Percentiles rank a stretch among this genome's conserved stretches.
These are phyloP conservation scores for Pythium brachiatum DNA, from an alignment of 352 stramenopile species.

Conservation along the genomic window DNA sequence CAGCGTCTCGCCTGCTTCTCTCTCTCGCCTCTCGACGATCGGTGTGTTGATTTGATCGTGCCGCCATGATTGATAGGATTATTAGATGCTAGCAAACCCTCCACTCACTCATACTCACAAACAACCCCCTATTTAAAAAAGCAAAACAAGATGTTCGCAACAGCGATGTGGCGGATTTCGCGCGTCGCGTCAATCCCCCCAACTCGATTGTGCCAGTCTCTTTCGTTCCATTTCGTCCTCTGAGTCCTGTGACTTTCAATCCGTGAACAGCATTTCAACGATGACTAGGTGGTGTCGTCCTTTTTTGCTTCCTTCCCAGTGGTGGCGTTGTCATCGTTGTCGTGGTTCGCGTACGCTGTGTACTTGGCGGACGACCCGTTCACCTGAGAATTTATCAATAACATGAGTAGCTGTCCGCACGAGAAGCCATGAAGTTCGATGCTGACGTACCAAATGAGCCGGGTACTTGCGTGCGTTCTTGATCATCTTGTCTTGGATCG, in stretches of 20 bases:
- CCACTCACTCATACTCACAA: conserved; percentile 10
- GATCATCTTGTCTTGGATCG: conserved; percentile 91
- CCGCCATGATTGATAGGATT: conserved; percentile 27
- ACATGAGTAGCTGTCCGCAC: too few relatives aligned
- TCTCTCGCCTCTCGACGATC: conserved; percentile 5
- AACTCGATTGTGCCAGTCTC: background rate
- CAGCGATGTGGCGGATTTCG: background rate
- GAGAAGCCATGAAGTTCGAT: too few relatives aligned
- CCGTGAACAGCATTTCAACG: background rate
- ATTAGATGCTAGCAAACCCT: conserved; percentile 24
- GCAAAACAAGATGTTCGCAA: conserved; percentile 23
- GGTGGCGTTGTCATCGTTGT: background rate
- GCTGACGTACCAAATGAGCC: conserved; percentile 24
- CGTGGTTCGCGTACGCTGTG: conserved; percentile 11
- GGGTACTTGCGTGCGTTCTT: conserved; percentile 89
- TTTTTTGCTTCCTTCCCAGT: background rate
- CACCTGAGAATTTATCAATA: too few relatives aligned
- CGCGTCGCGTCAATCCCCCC: conserved; percentile 12
- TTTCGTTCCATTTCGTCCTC: too few relatives aligned
- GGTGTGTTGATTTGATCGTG: conserved; percentile 22
- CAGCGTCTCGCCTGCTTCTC: background rate
- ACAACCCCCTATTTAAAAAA: conserved; percentile 27
- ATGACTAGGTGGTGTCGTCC: background rate
- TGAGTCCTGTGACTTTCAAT: too few relatives aligned
- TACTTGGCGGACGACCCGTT: conserved; percentile 14